Conservation (phyloP, 2,329 filamentous ascomycete species). For the Phaeosphaeria sp. region DNA sequence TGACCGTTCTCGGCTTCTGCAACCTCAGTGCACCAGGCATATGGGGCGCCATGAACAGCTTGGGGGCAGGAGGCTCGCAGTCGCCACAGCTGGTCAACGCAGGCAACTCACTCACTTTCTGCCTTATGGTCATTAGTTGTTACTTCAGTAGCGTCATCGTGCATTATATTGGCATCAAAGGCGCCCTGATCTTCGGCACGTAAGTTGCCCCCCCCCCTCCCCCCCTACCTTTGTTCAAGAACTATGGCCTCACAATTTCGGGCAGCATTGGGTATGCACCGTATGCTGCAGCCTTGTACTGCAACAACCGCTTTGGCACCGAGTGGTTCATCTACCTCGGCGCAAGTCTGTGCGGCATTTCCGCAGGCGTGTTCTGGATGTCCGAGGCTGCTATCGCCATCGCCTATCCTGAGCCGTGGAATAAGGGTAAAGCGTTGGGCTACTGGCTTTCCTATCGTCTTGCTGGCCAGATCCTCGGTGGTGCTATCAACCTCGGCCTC, state of each 20-base stretch:
- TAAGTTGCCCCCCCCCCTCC: constrained; percentile 41
- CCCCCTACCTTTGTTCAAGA: neutral
- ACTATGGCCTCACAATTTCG: neutral
- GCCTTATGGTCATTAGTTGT: constrained; percentile 75
- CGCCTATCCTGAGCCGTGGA: constrained; percentile 71
- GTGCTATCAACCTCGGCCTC: constrained; percentile 73
- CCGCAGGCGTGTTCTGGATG: constrained; percentile 78
- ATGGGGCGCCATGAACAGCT: constrained; percentile 74
- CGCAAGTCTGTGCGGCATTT: constrained; percentile 72
- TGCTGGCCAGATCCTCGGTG: constrained; percentile 72
- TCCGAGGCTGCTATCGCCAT: constrained; percentile 77
- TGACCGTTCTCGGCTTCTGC: constrained; percentile 73
- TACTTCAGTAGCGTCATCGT: constrained; percentile 70
- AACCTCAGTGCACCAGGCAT: constrained; percentile 75
- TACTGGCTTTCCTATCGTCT: constrained; percentile 72
- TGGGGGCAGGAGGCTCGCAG: constrained; percentile 72
- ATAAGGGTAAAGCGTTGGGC: constrained; percentile 57
- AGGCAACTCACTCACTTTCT: constrained; percentile 75
- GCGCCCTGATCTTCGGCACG: constrained; percentile 74
- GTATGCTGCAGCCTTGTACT: constrained; percentile 70
- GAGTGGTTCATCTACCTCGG: constrained; percentile 75
- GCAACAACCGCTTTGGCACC: constrained; percentile 71
- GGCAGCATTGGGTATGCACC: constrained; percentile 70
- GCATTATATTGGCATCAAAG: constrained; percentile 73
- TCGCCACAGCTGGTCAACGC: constrained; percentile 72